Evolutionary conservation across 495 filamentous ascomycete genomes (phyloP).

Genomic region (Trichoderma erinaceum): DNA sequence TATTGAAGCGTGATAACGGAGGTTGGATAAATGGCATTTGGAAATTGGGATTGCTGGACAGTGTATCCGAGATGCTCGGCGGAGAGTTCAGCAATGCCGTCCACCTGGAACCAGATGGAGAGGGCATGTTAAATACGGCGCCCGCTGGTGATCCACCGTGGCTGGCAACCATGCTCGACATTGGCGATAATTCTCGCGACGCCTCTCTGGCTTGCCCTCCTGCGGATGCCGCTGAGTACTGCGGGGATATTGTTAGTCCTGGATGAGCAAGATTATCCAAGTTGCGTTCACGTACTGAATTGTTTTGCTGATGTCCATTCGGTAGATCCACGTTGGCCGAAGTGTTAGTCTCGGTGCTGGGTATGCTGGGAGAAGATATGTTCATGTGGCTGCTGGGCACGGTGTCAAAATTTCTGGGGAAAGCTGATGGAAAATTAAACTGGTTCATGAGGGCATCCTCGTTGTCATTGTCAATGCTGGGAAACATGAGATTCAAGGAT

Average conservation of each 20-base stretch:
- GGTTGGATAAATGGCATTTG: no score
- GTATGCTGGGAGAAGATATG: neutral
- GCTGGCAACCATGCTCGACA: constrained; percentile 37
- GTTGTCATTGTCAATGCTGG: neutral
- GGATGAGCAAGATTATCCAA: neutral
- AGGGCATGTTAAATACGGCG: constrained; percentile 49
- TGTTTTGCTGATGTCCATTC: constrained; percentile 25
- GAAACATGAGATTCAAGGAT: neutral
- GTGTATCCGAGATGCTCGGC: constrained; percentile 12
- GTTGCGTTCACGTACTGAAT: constrained; percentile 25
- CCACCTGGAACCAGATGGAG: constrained; percentile 31
- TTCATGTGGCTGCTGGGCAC: constrained; percentile 20
- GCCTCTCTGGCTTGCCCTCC: constrained; percentile 30
- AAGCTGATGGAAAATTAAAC: no score
- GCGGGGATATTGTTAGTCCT: neutral
- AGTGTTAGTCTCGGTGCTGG: constrained; percentile 18
- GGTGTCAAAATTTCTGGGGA: no score
- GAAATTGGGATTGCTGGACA: constrained; percentile 19
- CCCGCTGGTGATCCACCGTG: constrained; percentile 42
- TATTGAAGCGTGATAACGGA: no score
- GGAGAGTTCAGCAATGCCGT: neutral
- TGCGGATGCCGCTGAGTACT: neutral
- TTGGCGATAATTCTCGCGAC: constrained; percentile 47
- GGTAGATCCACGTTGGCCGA: constrained; percentile 11
- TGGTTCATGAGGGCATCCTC: constrained; percentile 50